Conservation (phyloP, 139 green algal species). For the Volvox africanus region DNA sequence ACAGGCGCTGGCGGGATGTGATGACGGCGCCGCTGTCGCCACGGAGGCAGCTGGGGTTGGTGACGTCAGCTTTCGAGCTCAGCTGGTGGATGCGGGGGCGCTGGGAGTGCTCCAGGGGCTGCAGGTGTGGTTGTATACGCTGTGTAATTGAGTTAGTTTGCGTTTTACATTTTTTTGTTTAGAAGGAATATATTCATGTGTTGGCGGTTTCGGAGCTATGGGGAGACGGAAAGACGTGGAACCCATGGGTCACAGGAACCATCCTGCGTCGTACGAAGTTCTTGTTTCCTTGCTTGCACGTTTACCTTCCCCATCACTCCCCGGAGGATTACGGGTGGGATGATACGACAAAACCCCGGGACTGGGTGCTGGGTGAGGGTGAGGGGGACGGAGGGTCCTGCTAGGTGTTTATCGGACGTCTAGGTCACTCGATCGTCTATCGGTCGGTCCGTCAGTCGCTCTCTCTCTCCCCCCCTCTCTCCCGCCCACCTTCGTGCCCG, state of each 20-base stretch:
- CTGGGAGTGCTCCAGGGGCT: conserved; percentile 36
- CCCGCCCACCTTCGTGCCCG: background rate
- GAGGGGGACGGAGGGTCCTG: too few relatives aligned
- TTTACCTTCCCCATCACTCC: too few relatives aligned
- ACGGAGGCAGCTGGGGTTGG: background rate
- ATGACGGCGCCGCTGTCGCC: background rate
- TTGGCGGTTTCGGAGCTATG: background rate
- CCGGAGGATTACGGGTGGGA: too few relatives aligned
- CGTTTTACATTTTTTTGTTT: background rate
- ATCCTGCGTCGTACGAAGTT: too few relatives aligned
- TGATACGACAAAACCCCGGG: too few relatives aligned
- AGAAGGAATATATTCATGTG: background rate
- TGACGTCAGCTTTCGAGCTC: background rate
- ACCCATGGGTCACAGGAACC: too few relatives aligned
- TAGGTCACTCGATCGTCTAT: too few relatives aligned
- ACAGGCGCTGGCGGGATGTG: background rate
- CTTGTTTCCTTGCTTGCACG: too few relatives aligned
- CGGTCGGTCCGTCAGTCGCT: too few relatives aligned
- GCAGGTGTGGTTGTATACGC: background rate
- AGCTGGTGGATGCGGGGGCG: conserved; percentile 37
- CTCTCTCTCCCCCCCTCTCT: background rate
- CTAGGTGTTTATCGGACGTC: too few relatives aligned
- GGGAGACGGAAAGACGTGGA: background rate
- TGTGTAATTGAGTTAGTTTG: background rate
- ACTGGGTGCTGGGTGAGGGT: too few relatives aligned